phyloP scores from a whole-genome alignment of 495 filamentous ascomycete genomes.

The Penicillium goetzii region DNA sequence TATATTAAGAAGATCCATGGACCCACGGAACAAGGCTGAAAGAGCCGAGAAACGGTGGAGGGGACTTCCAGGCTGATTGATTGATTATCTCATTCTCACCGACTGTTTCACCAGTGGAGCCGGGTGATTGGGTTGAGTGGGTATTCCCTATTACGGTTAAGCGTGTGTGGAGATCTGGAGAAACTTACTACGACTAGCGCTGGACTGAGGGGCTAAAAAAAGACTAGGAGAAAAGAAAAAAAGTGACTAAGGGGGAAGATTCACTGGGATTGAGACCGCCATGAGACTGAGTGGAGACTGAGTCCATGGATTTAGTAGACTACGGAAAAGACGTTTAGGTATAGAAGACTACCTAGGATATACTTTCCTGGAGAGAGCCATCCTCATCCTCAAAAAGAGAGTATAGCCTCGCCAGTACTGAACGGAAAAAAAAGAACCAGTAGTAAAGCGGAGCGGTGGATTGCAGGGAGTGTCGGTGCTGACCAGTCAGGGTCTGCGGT shows the following conservation, averaged over 20 bases:
- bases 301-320: background rate
- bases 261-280: too few relatives aligned
- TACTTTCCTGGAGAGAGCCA: too few relatives aligned
- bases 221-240: background rate
- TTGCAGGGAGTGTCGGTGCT: background rate
- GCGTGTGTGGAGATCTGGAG: conserved; percentile 22
- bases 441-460: background rate
- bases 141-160: conserved; percentile 13
- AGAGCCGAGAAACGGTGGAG: background rate
- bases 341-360: too few relatives aligned
- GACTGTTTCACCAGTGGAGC: conserved; percentile 28
- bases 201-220: conserved; percentile 4
- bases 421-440: background rate
- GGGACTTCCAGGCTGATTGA: background rate
- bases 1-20: background rate
- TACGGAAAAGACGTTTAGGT: too few relatives aligned
- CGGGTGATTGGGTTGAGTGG: conserved; percentile 27
- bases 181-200: conserved; percentile 3
- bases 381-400: background rate
- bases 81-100: conserved; percentile 14
- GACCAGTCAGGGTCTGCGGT: conserved; percentile 11
- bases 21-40: background rate
- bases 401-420: background rate
- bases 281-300: too few relatives aligned
- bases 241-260: background rate